phyloP scores from a whole-genome alignment of 129 eudicot species.

The Saposhnikovia divaricata region DNA sequence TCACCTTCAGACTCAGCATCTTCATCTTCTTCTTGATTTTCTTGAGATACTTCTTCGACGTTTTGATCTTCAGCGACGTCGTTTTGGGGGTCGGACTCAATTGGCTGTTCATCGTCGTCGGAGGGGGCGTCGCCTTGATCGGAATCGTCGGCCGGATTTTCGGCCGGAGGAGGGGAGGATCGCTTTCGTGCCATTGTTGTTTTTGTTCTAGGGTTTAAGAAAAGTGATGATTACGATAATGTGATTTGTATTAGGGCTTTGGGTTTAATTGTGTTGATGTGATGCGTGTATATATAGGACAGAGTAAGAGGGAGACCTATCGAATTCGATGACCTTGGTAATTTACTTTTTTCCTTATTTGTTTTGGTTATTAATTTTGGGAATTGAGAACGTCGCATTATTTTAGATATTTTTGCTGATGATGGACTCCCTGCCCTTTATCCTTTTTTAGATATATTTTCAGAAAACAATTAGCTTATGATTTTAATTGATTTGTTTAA shows the following conservation, averaged over 20 bases:
- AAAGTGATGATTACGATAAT: no score
- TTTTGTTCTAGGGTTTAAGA: not conserved
- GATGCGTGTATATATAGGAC: not conserved
- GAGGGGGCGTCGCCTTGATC: not conserved
- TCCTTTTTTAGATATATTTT: no score
- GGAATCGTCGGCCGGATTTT: not conserved
- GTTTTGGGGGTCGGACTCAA: not conserved
- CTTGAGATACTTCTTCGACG: not conserved
- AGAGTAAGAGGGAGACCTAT: not conserved
- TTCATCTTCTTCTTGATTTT: not conserved
- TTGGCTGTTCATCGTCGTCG: not conserved
- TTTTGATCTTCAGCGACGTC: not conserved
- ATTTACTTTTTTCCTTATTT: not conserved
- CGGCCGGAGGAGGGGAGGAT: not conserved
- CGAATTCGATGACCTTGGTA: not conserved
- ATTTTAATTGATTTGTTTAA: no score
- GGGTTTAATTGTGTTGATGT: not conserved
- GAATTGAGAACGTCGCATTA: not conserved
- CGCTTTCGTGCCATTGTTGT: not conserved
- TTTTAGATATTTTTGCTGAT: no score
- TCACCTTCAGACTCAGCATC: not conserved
- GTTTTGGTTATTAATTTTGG: not conserved
- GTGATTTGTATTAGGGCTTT: not conserved
- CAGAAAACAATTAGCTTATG: no score
- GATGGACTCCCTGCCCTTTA: no score